Evolutionary conservation across 2,329 filamentous ascomycete genomes (phyloP), one percentile per base, ranked within the genome.

Genomic region (Aspergillus bombycis): DNA sequence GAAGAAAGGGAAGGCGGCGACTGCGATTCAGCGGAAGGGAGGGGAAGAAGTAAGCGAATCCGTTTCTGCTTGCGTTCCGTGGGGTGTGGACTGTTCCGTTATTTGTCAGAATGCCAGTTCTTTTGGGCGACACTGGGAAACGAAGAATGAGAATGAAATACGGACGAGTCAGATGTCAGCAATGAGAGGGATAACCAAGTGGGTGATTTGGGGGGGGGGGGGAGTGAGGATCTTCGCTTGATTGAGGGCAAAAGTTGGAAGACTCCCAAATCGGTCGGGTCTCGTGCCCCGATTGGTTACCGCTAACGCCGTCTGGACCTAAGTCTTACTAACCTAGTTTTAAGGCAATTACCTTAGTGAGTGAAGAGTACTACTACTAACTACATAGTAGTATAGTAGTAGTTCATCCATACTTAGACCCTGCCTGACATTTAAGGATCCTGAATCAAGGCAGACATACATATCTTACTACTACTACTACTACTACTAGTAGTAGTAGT

Each of bases 1-100:
- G 54, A 62, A 54, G 57, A 61, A 38, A 53, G 55, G 43, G 55
- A 54, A 58, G 62, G 54, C 43, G 45, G 59, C 57, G 61, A 34
- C 57, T 56, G 61, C 48, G 38, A 38, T 34, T 53, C 46, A 36
- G 52, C 28, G 32, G 43, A 12, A 32, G 57, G n/a, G 52, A n/a
- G n/a, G 52, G 52, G 32, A 19, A 19, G 50, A 26, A 21, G 52
- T 34, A 60, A 45, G 43, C 50, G 34, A 58, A 54, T 28, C 34
- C 50, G 61, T 43, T 48, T 38, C 36, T 45, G 38, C 21, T 45
- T 30, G 58, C 30, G 28, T n/a, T 26, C 14, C 28, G 36, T 50
- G 57, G 36, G 32, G 48, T 26, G n/a, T 19, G 41, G 21, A 16
- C 30, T 32, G 32, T 28, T 58, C n/a, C 12, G 36, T 50, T 26